Conservation (phyloP, 1,284 basidiomycete genomes). For the Rhodotorula sp. region DNA sequence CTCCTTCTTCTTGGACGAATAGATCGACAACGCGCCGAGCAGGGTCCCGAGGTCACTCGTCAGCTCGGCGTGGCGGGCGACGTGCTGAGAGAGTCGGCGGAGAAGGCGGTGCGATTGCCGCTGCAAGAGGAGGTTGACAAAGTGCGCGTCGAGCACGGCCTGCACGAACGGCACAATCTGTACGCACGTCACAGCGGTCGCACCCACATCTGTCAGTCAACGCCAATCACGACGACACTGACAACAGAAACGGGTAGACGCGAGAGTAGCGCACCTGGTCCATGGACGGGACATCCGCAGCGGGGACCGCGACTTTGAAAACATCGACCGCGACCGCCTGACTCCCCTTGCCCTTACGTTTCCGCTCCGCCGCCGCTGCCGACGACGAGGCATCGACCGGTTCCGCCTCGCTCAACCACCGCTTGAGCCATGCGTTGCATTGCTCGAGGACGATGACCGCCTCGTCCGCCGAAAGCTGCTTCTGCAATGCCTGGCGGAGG, state of each 20-base stretch:
- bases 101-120: conserved; percentile 36
- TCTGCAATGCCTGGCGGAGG: conserved; percentile 25
- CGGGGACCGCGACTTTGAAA: conserved; percentile 6
- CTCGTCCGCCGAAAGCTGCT: conserved; percentile 29
- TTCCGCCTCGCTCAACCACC: conserved; percentile 19
- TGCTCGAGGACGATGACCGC: conserved; percentile 30
- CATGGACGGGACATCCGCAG: conserved; percentile 8
- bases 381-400: background rate
- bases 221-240: too few species aligned
- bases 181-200: too few species aligned
- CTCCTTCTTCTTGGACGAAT: conserved; percentile 27
- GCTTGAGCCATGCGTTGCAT: conserved; percentile 33
- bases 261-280: conserved; percentile 13
- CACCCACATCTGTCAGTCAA: background rate
- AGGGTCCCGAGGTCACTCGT: conserved; percentile 32
- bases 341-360: conserved; percentile 10
- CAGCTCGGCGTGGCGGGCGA: conserved; percentile 23
- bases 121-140: conserved; percentile 39
- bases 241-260: background rate
- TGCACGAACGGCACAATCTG: conserved; percentile 36
- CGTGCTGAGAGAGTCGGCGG: conserved; percentile 30
- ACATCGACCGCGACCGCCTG: conserved; percentile 19
- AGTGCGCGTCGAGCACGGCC: conserved; percentile 40
- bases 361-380: conserved; percentile 5
- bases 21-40: conserved; percentile 34